Evolutionary conservation across 192 early-diverging fungal species (phyloP), one percentile per base, ranked within the genome.

Genomic region (Coemansia asiatica): DNA sequence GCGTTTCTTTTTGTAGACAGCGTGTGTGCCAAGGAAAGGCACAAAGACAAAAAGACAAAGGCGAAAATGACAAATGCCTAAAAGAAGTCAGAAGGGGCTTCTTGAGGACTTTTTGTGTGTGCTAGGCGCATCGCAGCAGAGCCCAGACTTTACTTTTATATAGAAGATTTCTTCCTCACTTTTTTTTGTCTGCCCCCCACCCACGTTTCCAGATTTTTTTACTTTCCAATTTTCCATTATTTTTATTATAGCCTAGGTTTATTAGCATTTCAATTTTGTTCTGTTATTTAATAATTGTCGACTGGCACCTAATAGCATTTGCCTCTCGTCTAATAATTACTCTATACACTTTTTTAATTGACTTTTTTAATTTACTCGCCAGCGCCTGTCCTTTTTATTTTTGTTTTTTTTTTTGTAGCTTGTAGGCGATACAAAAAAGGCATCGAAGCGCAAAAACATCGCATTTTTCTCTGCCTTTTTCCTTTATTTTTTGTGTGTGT

Each of bases 61-160:
- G 31, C n/a, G 31, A 33, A 33, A 8, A 33, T 33, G 31, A n/a
- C n/a, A n/a, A n/a, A n/a, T n/a, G n/a, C n/a, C 40, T 15, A 44
- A 44, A 44, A 44, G 40, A 10, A 15, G 40, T 44, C 40, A 44
- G 40, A 44, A 44, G 40, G 40, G 40, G n/a, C n/a, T 15, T 3
- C 40, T 44, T 44, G 40, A 44, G 40, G 40, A 44, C 40, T 44
- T 44, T 44, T 44, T 44, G 16, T 44, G 16, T 33, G 31, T 8
- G 31, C 31, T 8, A 8, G 31, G 4, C 8, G 31, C 31, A 8
- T 33, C 31, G 31, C 31, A 6, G n/a, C 31, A 22, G 25, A 26
- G 71, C 65, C 71, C 71, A 67, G 71, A 63, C 71, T 63, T 44
- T 36, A 63, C 71, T 63, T 44, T 36, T 50, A 63, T 53, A 60